A percentile compares a stretch with the other conserved stretches of the same genome.
These are phyloP conservation scores for Tilletia indica DNA, from an alignment of 1,284 basidiomycete species.

Conservation along the genomic window DNA sequence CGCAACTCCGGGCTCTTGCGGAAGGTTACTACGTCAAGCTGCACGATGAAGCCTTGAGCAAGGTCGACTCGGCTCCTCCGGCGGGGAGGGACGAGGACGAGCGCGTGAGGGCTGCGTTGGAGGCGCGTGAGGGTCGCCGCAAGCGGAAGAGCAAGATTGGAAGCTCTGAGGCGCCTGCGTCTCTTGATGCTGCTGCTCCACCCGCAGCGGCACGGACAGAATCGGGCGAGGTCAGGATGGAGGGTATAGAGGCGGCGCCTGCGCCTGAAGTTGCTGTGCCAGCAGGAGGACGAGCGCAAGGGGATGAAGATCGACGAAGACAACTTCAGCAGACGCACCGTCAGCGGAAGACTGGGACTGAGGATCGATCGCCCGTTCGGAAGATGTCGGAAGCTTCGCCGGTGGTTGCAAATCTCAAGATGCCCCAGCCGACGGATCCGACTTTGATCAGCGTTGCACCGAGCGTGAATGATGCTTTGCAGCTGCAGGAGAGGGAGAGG, in stretches of 20 bases:
- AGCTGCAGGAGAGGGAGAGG: conserved; percentile 2
- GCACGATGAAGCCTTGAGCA: conserved; percentile 36
- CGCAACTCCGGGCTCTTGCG: conserved; percentile 45
- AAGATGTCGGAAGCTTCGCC: conserved; percentile 2
- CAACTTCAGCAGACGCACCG: conserved; percentile 13
- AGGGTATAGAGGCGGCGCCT: conserved; percentile 10
- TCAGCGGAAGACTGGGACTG: background rate
- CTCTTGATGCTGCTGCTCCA: background rate
- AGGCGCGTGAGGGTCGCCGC: conserved; percentile 3
- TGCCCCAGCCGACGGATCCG: background rate
- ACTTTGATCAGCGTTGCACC: background rate
- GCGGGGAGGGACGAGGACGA: conserved; percentile 15
- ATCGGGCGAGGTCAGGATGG: background rate
- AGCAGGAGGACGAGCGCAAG: background rate
- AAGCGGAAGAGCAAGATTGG: background rate
- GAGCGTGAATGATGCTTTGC: background rate
- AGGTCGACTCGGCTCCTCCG: conserved; percentile 28
- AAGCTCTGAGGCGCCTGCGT: background rate
- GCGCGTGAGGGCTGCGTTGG: background rate
- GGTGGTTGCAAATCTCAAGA: background rate
- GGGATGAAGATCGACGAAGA: conserved; percentile 1
- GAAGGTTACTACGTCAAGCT: conserved; percentile 46
- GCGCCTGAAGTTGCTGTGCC: background rate
- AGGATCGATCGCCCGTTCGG: conserved; percentile 1
- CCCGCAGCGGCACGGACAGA: background rate